phyloP scores from a whole-genome alignment of 2,329 filamentous ascomycete genomes.

The Phaeosphaeriaceae sp. region DNA sequence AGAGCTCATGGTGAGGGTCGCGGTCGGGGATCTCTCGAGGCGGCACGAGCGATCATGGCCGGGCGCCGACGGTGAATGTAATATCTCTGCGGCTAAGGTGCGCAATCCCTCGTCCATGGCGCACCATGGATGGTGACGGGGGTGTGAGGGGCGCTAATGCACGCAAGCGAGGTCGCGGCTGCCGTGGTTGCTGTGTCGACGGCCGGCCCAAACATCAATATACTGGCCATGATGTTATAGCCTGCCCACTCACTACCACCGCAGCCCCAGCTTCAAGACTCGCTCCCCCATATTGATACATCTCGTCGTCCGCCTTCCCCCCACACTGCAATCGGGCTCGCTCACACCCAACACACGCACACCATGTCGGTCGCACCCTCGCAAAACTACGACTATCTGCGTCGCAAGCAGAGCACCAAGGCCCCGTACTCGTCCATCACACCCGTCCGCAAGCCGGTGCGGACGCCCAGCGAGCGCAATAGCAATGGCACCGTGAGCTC shows the following conservation, averaged over 20 bases:
- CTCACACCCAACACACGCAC: slow-evolving; percentile 8
- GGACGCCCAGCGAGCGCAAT: slow-evolving; percentile 68
- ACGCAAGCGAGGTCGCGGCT: slow-evolving; percentile 1
- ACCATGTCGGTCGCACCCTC: slow-evolving; percentile 40
- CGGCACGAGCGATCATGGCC: slow-evolving; percentile 20
- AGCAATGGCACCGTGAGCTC: slow-evolving; percentile 93
- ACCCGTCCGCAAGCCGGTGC: slow-evolving; percentile 51
- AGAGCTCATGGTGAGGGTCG: slow-evolving; percentile 34
- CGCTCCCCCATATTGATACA: slow-evolving; percentile 39
- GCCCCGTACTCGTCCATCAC: slow-evolving; percentile 43
- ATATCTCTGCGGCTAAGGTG: no score
- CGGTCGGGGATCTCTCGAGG: slow-evolving; percentile 11
- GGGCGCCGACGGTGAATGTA: background rate
- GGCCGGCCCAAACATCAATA: slow-evolving; percentile 4
- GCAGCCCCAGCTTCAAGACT: slow-evolving; percentile 17
- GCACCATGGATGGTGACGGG: background rate
- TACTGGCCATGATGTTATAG: slow-evolving; percentile 10
- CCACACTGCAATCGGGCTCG: background rate
- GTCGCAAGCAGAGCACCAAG: slow-evolving; percentile 62
- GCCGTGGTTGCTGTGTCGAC: slow-evolving; percentile 26
- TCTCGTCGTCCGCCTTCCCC: slow-evolving; percentile 8
- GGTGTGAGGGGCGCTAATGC: slow-evolving; percentile 3
- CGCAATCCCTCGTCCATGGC: no score
- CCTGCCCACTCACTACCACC: slow-evolving; percentile 9
- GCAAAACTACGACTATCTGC: slow-evolving; percentile 63